A percentile compares a stretch with the other conserved stretches of the same genome.
Conservation (phyloP, 495 filamentous ascomycete genomes). For the Terfezia boudieri region DNA sequence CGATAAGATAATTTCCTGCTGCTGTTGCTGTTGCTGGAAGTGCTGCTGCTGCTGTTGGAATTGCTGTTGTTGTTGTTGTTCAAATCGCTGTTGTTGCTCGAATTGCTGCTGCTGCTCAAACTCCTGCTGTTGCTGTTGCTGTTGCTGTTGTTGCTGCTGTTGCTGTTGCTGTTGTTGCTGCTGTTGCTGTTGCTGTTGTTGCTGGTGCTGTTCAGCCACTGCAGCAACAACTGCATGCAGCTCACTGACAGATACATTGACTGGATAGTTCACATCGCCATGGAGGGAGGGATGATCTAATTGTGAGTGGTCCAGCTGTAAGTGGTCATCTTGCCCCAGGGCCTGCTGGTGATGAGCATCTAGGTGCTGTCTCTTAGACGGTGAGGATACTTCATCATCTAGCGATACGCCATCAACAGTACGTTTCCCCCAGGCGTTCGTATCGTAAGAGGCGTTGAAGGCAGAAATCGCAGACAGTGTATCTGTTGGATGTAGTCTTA, state of each 20-base stretch:
- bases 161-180: background rate
- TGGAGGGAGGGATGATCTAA: no score
- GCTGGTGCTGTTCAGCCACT: background rate
- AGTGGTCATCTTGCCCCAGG: no score
- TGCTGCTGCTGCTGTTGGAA: conserved; percentile 12
- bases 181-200: background rate
- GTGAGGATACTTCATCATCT: no score
- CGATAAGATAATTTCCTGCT: background rate
- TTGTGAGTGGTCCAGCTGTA: no score
- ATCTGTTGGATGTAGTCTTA: background rate
- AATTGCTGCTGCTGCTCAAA: conserved; percentile 1
- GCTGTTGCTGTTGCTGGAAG: conserved; percentile 5
- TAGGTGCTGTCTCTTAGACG: no score
- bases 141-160: background rate
- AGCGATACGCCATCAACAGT: no score
- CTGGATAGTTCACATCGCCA: no score
- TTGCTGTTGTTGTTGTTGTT: conserved; percentile 1
- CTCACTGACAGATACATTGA: no score
- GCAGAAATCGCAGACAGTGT: conserved; percentile 16
- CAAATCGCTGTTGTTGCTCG: background rate
- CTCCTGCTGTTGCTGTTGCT: background rate
- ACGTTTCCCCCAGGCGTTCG: conserved; percentile 17
- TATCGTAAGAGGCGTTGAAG: conserved; percentile 15
- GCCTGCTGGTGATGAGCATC: no score
- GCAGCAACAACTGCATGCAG: no score